Base-by-base conservation (phyloP, 2,329 filamentous ascomycete genomes). In the Neurospora crassa region DNA sequence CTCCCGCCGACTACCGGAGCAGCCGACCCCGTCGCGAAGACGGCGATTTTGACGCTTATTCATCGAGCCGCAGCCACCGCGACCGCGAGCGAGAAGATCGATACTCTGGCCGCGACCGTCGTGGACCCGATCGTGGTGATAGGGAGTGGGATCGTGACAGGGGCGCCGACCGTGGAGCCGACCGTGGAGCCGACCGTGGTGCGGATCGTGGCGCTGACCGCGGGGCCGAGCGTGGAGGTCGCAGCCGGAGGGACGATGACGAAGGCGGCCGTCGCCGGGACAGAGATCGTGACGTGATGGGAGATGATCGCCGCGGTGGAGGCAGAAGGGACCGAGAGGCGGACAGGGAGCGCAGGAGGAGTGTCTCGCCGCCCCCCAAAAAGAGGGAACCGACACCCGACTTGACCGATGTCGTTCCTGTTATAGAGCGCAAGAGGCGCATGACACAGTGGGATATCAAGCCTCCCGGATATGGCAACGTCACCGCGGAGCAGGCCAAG, bases 361-460 rank as follows among this genome's bases (percentile, higher is more conserved):
- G 92, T 78, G 89, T 91, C 20, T 92, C 91, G 67, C 92, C 94
- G 45, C 92, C 92, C 40, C 89, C 90, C 11, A 96, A 96, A 85
- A 96, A 95, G 84, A 91, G 93, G 80, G 96, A 99, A 81, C 93
- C 96, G 8, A 99, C 96, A 0, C 96, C 96, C 43, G 96, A 99
- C 80, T 85, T 99, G 79, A 96, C 94, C 72, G 90, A 96, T 78
- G 84, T 96, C 72, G 85, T 91, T n/a, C 88, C 93, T 4, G 86
- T 99, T 72, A 84, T 94, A 74, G 91, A 95, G 78, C 91, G 95
- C 77, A 96, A 94, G 85, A 91, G 96, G 76, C 91, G 96, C 72
- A 84, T 99, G 85, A 98, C 94, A 43, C 96, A 99, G 82, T 99
- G 96, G 96, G 96, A 99, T 80, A 97, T 99, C 81, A 99, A 99